Base-by-base conservation (phyloP, 2,329 filamentous ascomycete species). In the Waltergamsia citrina region DNA sequence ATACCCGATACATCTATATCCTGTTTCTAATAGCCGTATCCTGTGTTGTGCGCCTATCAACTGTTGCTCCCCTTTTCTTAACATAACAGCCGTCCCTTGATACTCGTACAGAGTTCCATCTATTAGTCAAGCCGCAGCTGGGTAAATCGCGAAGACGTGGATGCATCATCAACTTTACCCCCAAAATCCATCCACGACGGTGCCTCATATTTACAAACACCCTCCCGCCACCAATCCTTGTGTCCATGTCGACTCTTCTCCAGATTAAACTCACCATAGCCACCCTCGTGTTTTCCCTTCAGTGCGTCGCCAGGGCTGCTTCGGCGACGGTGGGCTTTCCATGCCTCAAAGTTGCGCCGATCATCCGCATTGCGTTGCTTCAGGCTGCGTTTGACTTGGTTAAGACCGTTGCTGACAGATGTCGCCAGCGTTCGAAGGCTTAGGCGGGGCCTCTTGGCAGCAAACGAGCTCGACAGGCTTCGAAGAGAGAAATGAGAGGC, bases 181-280 rank as follows among this genome's bases (percentile, higher is more conserved):
- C 40, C 41, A 42, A 57, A 56, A 23, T 41, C 38, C 44, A 56
- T 52, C 52, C 54, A 57, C 16, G 44, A 37, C 5, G 53, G 52
- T 10, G 50, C 51, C 14, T 45, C 48, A 35, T 52, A 60, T 37
- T 45, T 51, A 16, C 46, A 45, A 4, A 54, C 49, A 4, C 53
- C 55, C 7, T 54, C 53, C 30, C 43, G 48, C 57, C 57, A 60
- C 55, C 57, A 59, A 12, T 51, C 48, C 22, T 52, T 41, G 21
- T 47, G 41, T 10, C 44, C 46, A 27, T 41, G 41, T 4, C 40
- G 38, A 23, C 38, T 41, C 24, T 41, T 38, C 14, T 54, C 47
- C 18, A 49, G 32, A 4, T 44, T 43, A 35, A 53, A 54, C 2
- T 41, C 21, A 21, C 41, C 42, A 32, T 42, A 45, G 5, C 41